Evolutionary conservation across 257 asterid genomes (phyloP), one percentile per base, ranked within the genome.

Genomic region (Hygrophila difformis): DNA sequence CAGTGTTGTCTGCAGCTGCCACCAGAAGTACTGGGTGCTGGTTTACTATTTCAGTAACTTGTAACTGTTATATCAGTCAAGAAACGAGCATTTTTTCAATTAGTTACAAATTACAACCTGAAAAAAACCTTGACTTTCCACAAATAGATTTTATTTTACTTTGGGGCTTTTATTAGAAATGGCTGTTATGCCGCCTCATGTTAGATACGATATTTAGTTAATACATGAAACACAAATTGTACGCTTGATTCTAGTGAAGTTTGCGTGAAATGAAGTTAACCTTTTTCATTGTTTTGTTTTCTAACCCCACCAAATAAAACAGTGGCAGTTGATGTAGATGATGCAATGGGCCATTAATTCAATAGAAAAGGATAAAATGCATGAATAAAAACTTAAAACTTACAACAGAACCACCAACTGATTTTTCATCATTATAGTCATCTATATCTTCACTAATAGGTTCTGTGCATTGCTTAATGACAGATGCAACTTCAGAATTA

Each of bases 1-100:
- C 98, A 54, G 81, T 61, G 63, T 62, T 73, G 52, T 86, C 94
- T 39, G 88, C 91, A 62, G 92, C 71, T 19, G 98, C 96, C 59
- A 91, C 63, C 48, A 91, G 79, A 63, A 91, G 71, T 62, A 85
- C 74, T 3, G 80, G 94, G 48, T 79, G 92, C 61, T 59, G 67
- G 73, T 65, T 70, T 49, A 51, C 22, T 63, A 51, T 68, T 62
- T 73, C 79, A 62, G 68, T 55, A 45, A 42, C 63, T 54, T 56
- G 62, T 46, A 68, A 65, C 62, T 54, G 73, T 77, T 66, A 69
- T 68, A 65, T 38, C 59, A 33, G 37, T n/a, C 12, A 33, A 33
- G 3, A 33, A 33, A 46, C 51, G 22, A 37, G 28, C 33, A 38
- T 29, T 29, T n/a, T n/a, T n/a, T 47, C 47, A 40, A 47, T 22